phyloP scores from a whole-genome alignment of 805 yeast species.

The Nakazawaea wickerhamii region DNA sequence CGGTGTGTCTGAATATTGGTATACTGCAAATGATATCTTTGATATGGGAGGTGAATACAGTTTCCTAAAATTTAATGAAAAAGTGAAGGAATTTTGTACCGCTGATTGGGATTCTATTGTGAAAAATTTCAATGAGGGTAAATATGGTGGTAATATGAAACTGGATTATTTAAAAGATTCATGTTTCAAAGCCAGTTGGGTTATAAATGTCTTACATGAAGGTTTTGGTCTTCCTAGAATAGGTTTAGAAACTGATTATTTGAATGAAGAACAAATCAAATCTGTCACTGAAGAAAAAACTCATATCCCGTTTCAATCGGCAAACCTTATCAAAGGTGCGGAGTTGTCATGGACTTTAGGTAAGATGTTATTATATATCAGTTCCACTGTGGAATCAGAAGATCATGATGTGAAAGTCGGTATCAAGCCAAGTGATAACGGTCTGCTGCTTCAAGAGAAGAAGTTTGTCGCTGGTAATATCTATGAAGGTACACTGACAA shows the following conservation, averaged over 20 bases:
- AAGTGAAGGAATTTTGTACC: constrained; percentile 69
- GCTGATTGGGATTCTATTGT: constrained; percentile 59
- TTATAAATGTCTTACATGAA: constrained; percentile 80
- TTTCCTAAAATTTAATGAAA: constrained; percentile 59
- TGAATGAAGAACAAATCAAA: constrained; percentile 21
- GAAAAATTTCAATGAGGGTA: constrained; percentile 45
- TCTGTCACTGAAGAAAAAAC: constrained; percentile 19
- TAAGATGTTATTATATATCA: constrained; percentile 74
- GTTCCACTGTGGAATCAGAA: constrained; percentile 48
- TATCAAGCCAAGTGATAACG: constrained; percentile 33
- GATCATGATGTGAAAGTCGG: constrained; percentile 25
- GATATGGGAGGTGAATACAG: constrained; percentile 86
- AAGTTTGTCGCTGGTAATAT: constrained; percentile 30
- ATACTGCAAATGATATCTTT: constrained; percentile 89
- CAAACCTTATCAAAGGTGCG: constrained; percentile 70
- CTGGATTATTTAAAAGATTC: constrained; percentile 60
- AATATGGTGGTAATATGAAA: constrained; percentile 50
- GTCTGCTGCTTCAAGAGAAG: constrained; percentile 22
- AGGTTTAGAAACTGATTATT: constrained; percentile 41
- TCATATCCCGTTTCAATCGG: constrained; percentile 73
- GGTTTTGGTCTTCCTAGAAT: constrained; percentile 85
- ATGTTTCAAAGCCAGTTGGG: constrained; percentile 96
- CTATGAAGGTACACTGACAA: not conserved
- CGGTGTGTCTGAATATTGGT: constrained; percentile 97
- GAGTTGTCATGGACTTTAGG: constrained; percentile 97